These are phyloP conservation scores for Purpureocillium lavendulum DNA, from an alignment of 2,329 filamentous ascomycete species.

Conservation along the genomic window DNA sequence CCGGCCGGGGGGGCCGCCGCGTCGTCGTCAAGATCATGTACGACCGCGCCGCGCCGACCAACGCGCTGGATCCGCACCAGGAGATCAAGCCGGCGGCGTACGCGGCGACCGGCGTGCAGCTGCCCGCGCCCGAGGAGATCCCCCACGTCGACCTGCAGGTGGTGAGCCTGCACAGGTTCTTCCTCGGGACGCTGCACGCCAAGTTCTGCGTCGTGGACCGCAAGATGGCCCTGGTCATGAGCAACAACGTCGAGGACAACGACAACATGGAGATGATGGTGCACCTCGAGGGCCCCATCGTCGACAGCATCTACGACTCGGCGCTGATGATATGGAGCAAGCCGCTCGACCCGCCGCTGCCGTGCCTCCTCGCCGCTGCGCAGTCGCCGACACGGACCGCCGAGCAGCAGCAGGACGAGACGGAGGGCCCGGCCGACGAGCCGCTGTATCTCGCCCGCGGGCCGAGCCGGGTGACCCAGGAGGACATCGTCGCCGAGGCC, in stretches of 20 bases:
- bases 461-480: neutral
- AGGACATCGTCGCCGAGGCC: neutral
- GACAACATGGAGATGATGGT: conserved; percentile 77
- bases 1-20: conserved; percentile 44
- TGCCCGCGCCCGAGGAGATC: conserved; percentile 57
- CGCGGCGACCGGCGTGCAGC: conserved; percentile 44
- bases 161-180: conserved; percentile 61
- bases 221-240: conserved; percentile 61
- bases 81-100: conserved; percentile 50
- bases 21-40: conserved; percentile 69
- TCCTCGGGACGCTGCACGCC: conserved; percentile 67
- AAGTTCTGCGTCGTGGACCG: conserved; percentile 75
- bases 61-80: conserved; percentile 58
- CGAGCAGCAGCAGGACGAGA: neutral
- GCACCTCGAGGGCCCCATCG: conserved; percentile 67
- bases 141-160: conserved; percentile 66
- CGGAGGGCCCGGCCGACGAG: neutral
- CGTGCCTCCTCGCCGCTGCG: conserved; percentile 1
- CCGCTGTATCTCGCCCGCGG: neutral
- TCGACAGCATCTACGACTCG: conserved; percentile 68
- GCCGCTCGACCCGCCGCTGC: conserved; percentile 25
- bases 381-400: too few species aligned
- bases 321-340: conserved; percentile 66
- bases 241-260: conserved; percentile 73
- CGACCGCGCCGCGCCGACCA: conserved; percentile 58